Evolutionary conservation across 1,139 yeast species (phyloP), one percentile per base, ranked within the genome.

Genomic region (Debaryomyces fabryi): DNA sequence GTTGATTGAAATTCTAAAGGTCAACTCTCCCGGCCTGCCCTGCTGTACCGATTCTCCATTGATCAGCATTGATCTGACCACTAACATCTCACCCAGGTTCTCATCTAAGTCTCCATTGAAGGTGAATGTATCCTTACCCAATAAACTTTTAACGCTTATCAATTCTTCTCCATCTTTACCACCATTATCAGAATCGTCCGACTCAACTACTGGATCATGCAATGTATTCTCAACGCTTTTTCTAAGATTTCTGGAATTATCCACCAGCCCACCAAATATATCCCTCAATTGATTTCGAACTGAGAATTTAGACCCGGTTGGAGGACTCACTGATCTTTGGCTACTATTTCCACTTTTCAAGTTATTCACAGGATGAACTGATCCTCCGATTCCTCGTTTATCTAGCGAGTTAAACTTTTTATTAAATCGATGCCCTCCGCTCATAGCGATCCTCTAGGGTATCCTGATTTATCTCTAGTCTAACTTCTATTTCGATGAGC

Each of bases 371-470:
- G 49, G 49, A 30, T 46, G 45, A 10, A 46, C 43, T 9, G 44
- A 12, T 9, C 49, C 49, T 9, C 49, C 46, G 6, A 46, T 21
- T 15, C 46, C 40, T 30, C 44, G 39, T 21, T 42, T 46, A 24
- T 46, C 49, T 32, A 46, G 30, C 25, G 49, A 46, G 46, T 38
- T 38, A 33, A 46, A 46, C 36, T 20, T 37, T 21, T 46, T 46
- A 32, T 38, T 46, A 25, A 46, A 39, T 25, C 46, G 49, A 30
- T 38, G 33, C 23, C 39, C 39, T 29, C 47, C 43, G 43, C 47
- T 44, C 47, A 44, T 44, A 30, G 42, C 36, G 44, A 7, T 13
- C 24, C 15, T n/a, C 24, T 18, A 13, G 35, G 43, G 29, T 18
- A 20, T 30, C 16, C 29, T 29, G 35, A 18, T 6, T 30, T 40